These are phyloP conservation scores for Spinacia oleracea DNA, from an alignment of 179 eudicot species.

Conservation along the genomic window DNA sequence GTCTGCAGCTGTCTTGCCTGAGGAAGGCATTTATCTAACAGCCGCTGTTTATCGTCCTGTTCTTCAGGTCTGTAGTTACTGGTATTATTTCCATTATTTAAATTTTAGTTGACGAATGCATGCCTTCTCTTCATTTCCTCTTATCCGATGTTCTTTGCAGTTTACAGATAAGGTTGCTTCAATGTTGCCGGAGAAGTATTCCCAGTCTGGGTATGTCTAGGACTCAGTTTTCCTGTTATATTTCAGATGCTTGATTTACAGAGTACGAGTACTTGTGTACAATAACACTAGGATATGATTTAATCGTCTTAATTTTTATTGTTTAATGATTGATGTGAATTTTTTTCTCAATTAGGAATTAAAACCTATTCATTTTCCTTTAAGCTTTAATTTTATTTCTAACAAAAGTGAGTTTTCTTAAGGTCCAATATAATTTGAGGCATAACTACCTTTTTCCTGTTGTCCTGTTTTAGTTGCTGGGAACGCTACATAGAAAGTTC, in stretches of 20 bases:
- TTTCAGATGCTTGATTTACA: neutral
- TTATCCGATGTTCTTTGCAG: slow-evolving; percentile 53
- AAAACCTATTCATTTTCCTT: neutral
- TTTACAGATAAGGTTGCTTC: slow-evolving; percentile 88
- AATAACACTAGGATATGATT: neutral
- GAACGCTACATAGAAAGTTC: neutral
- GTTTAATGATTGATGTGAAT: neutral
- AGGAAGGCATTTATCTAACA: slow-evolving; percentile 94
- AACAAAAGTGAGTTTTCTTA: neutral
- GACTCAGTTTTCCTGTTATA: slow-evolving; percentile 7
- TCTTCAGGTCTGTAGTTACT: slow-evolving; percentile 62
- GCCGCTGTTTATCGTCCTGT: slow-evolving; percentile 97
- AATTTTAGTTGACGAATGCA: neutral
- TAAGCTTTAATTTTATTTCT: neutral
- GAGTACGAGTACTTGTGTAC: neutral
- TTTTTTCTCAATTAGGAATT: neutral
- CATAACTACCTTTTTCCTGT: neutral
- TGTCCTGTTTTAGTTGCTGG: neutral
- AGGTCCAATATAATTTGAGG: neutral
- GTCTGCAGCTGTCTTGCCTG: slow-evolving; percentile 87
- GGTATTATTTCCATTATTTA: neutral
- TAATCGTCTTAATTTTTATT: neutral
- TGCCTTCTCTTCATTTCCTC: slow-evolving; percentile 5
- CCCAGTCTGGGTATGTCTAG: slow-evolving; percentile 81
- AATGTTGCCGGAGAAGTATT: slow-evolving; percentile 82